These are phyloP conservation scores for Cystobasidium slooffiae DNA, from an alignment of 1,284 basidiomycete species.

Conservation along the genomic window DNA sequence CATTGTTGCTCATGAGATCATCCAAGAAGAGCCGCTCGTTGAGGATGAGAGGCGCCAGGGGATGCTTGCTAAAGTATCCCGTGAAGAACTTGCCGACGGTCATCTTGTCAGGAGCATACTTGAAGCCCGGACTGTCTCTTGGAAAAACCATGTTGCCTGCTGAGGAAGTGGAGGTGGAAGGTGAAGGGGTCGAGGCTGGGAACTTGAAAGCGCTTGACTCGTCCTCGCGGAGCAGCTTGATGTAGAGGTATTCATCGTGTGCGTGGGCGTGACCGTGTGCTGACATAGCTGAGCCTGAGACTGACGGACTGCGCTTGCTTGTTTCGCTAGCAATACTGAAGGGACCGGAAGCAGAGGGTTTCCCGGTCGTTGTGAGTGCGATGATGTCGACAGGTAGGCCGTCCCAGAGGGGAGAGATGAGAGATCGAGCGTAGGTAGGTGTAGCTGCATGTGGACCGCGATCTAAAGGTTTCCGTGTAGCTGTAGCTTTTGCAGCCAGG, in stretches of 20 bases:
- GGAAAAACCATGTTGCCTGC: not conserved
- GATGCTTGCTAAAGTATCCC: constrained; percentile 37
- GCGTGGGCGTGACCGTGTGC: not conserved
- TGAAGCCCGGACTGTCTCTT: constrained; percentile 15
- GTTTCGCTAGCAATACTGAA: constrained; percentile 22
- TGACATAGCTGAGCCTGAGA: not conserved
- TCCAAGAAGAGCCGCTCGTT: constrained; percentile 40
- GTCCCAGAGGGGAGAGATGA: constrained; percentile 38
- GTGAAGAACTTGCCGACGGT: constrained; percentile 37
- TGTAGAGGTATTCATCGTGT: constrained; percentile 28
- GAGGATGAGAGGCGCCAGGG: constrained; percentile 32
- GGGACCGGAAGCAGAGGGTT: constrained; percentile 31
- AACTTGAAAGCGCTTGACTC: constrained; percentile 29
- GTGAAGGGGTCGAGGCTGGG: not conserved
- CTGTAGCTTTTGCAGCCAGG: constrained; percentile 19
- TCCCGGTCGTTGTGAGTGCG: constrained; percentile 31
- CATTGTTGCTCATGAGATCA: constrained; percentile 23
- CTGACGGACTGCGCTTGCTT: constrained; percentile 5
- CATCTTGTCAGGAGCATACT: constrained; percentile 31
- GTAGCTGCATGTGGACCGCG: not conserved
- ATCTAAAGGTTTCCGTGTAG: constrained; percentile 18
- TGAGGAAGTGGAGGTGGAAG: not conserved
- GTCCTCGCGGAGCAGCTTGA: constrained; percentile 39
- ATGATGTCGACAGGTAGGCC: constrained; percentile 42
- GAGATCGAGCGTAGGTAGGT: constrained; percentile 34